Percentiles rank a stretch among this genome's conserved stretches.
Conservation (phyloP, 2,329 filamentous ascomycete genomes). For the Periconia macrospinosa region DNA sequence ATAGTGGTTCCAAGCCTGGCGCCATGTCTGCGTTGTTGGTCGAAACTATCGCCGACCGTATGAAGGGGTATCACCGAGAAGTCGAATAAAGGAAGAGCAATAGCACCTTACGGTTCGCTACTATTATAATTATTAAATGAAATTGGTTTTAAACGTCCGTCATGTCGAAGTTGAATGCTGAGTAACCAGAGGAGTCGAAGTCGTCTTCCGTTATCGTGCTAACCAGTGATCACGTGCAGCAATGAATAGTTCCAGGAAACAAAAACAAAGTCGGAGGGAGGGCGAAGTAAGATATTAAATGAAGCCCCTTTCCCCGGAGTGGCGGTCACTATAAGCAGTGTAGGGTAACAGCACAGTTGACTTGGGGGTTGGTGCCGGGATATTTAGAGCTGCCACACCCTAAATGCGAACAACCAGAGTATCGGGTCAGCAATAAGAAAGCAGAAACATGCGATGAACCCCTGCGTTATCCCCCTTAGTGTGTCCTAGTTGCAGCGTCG, state of each 20-base stretch:
- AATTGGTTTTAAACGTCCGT: slow-evolving; percentile 7
- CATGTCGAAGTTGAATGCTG: slow-evolving; percentile 7
- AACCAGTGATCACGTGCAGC: neutral
- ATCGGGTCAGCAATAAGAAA: neutral
- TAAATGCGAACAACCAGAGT: neutral
- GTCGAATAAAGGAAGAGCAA: neutral
- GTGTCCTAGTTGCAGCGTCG: neutral
- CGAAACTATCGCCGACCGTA: neutral
- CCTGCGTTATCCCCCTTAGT: neutral
- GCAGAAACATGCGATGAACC: neutral
- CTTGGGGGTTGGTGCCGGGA: too few relatives aligned
- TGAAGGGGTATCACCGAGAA: neutral
- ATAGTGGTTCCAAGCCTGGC: neutral
- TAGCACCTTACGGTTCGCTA: neutral
- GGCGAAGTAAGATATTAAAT: neutral
- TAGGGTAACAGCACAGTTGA: neutral
- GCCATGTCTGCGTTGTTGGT: neutral
- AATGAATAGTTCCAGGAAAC: neutral
- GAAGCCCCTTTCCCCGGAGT: neutral
- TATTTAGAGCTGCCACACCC: neutral
- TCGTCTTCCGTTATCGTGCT: too few relatives aligned
- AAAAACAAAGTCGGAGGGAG: neutral
- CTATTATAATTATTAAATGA: neutral
- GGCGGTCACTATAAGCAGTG: neutral
- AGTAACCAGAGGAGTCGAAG: neutral